Conservation (phyloP, 2,329 filamentous ascomycete species). For the Microcera coccophila region DNA sequence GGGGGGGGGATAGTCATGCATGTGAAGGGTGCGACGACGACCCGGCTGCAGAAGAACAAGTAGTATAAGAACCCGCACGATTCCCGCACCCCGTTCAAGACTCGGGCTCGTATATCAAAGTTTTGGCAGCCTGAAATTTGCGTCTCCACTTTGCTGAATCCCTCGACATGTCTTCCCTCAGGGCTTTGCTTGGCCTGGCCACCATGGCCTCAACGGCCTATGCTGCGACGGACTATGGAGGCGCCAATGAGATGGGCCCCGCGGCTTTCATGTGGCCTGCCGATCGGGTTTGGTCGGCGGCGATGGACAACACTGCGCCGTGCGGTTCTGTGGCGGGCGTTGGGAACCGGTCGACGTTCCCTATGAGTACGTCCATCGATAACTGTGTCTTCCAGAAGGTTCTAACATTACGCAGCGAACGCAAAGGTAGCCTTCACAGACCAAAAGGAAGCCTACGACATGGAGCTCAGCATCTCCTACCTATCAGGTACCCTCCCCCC, state of each 20-base stretch:
- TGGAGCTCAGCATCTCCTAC: slow-evolving; percentile 53
- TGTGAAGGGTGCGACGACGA: too few species aligned
- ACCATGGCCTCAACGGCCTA: slow-evolving; percentile 9
- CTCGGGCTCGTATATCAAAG: too few species aligned
- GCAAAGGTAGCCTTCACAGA: slow-evolving; percentile 53
- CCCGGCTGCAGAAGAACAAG: slow-evolving; percentile 3
- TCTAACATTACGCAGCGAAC: slow-evolving; percentile 38
- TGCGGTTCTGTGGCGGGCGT: slow-evolving; percentile 51
- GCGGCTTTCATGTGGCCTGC: slow-evolving; percentile 59
- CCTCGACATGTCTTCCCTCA: slow-evolving; percentile 16
- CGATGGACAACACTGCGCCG: slow-evolving; percentile 52
- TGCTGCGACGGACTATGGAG: slow-evolving; percentile 9
- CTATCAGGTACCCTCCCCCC: slow-evolving; percentile 37
- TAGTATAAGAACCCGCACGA: slow-evolving; percentile 14
- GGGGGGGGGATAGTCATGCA: too few species aligned
- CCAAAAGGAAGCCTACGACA: slow-evolving; percentile 54
- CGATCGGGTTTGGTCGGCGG: slow-evolving; percentile 53
- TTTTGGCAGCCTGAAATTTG: neutral
- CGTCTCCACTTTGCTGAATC: slow-evolving; percentile 1
- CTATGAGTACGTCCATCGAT: slow-evolving; percentile 47
- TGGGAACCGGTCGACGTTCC: slow-evolving; percentile 53
- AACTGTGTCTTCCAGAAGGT: neutral
- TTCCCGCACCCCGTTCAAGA: slow-evolving; percentile 6
- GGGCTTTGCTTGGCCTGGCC: slow-evolving; percentile 16
- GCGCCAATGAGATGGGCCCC: slow-evolving; percentile 43